Evolutionary conservation across 1,284 basidiomycete genomes (phyloP), one percentile per base, ranked within the genome.

Genomic region (Malassezia vespertilionis): DNA sequence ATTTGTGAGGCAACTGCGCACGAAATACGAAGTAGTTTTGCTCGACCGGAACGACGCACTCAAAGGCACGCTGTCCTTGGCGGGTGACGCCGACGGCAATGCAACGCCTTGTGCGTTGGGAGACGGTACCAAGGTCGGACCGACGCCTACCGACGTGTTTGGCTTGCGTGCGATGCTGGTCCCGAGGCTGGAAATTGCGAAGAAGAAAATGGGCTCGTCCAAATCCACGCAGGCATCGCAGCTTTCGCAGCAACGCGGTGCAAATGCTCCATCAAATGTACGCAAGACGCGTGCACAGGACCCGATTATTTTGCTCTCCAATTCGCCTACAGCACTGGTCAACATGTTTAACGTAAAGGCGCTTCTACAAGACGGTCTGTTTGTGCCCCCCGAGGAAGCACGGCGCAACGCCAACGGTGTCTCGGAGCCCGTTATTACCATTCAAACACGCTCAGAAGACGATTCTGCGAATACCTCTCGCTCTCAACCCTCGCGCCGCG

Each of bases 261-360:
- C 45, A 15, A 15, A 11, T 9, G 30, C 46, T 9, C 33, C 44
- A 21, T 9, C 42, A 14, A 26, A 27, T 17, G 31, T 28, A 14
- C 53, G 59, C 38, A 64, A 60, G 37, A 54, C 57, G 33, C 58
- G 71, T 24, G 58, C 64, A 2, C 64, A 64, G 44, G 60, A 83
- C 71, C 90, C 90, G 0, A 96, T 97, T 65, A 90, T 96, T 69
- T 82, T 96, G 73, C 88, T 97, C 30, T 91, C 89, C 0, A 93
- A 88, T 0, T 89, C 86, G 1, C 89, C 89, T 0, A 95, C 90
- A 0, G 82, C 89, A 7, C 79, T 97, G 44, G 81, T 97, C 65
- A 95, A 87, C 4, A 93, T 97, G 87, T 83, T 90, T 78, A 97
- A 97, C 71, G 87, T 96, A 52, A 86, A 86, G 70, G 79, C 79